Evolutionary conservation across 148 eudicot species (phyloP), one percentile per base, ranked within the genome.

Genomic region (Cornus controversa): DNA sequence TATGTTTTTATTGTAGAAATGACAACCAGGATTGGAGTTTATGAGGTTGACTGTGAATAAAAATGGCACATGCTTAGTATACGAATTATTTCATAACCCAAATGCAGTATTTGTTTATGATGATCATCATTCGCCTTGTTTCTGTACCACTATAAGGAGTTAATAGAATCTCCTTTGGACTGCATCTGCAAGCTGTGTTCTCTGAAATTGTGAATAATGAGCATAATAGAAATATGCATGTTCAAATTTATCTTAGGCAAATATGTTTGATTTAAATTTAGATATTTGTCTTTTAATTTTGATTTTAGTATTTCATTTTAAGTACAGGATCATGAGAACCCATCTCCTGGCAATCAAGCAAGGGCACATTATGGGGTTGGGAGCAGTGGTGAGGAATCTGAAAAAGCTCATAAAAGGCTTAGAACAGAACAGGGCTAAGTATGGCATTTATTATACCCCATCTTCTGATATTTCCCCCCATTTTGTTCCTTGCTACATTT

Each of bases 391-490:
- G 87, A 84, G 58, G 70, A 79, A 28, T 80, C 83, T 66, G 77
- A 71, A 72, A 88, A 80, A 63, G 81, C 85, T 60, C 83, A 82
- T 67, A 91, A 93, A 86, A 90, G 93, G 77, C 75, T 80, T 40
- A 84, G 84, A 80, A 77, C 78, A 7, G 81, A 85, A 57, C 80
- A 77, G 50, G 82, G 76, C 86, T 87, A 90, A 90, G 85, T 74
- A 63, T 74, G 76, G 31, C 66, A 67, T 69, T 40, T 53, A 50
- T 69, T 50, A 36, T 26, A 8, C 63, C 40, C 64, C 10, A 7
- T 11, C 24, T 40, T 45, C 69, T 24, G 36, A 6, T 15, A 5
- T 20, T 29, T 57, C 22, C n/a, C 31, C 29, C 58, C 37, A 29
- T 47, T 72, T 36, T 64, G 1, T 5, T 31, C 34, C 34, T 31